Evolutionary conservation across 1,139 yeast genomes (phyloP).

Genomic region (Kodamaea anthophila): DNA sequence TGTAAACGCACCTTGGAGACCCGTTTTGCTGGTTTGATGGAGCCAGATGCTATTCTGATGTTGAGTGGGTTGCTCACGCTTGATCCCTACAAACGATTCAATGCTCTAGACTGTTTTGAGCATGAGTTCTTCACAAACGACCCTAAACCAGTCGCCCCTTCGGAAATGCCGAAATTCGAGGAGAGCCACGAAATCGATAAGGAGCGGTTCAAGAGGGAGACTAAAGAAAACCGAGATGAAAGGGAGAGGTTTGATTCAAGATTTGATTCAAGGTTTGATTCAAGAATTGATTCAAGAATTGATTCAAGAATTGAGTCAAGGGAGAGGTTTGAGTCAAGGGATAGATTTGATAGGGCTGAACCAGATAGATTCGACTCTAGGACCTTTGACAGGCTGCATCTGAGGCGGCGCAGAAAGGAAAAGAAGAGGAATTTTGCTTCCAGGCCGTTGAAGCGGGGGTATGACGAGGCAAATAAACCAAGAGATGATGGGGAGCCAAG

Average conservation of each 20-base stretch:
- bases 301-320: constrained; percentile 1
- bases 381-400: background rate
- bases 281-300: too few species aligned
- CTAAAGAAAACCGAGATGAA: background rate
- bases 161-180: constrained; percentile 62
- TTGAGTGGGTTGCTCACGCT: constrained; percentile 51
- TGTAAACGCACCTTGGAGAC: constrained; percentile 52
- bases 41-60: constrained; percentile 34
- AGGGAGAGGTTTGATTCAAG: too few species aligned
- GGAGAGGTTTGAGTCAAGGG: constrained; percentile 9
- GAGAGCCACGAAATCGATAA: constrained; percentile 88
- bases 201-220: constrained; percentile 44
- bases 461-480: too few species aligned
- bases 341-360: constrained; percentile 7
- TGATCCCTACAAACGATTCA: constrained; percentile 67
- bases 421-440: constrained; percentile 2
- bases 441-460: too few species aligned
- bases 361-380: background rate
- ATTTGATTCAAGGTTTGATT: too few species aligned
- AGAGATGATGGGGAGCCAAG: too few species aligned
- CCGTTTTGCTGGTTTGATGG: constrained; percentile 30
- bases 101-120: constrained; percentile 71
- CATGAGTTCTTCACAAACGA: constrained; percentile 61
- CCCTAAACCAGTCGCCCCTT: constrained; percentile 56
- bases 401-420: constrained; percentile 1